Conservation (phyloP, 1,284 basidiomycete genomes). For the Apiotrichum gracile region DNA sequence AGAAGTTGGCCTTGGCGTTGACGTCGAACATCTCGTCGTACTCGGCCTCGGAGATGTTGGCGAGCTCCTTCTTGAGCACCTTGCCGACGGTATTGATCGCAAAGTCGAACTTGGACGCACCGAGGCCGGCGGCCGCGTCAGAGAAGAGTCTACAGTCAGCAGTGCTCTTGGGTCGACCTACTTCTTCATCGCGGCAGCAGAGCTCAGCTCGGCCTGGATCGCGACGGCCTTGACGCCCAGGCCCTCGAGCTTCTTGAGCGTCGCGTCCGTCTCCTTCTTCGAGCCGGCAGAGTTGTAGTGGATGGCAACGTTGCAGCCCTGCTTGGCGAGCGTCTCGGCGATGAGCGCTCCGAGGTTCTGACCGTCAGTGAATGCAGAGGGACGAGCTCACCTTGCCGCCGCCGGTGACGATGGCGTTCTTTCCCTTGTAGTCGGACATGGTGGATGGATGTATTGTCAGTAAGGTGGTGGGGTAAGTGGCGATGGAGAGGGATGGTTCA, state of each 20-base stretch:
- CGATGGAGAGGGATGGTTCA: too few relatives aligned
- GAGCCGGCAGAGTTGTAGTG: slow-evolving; percentile 17
- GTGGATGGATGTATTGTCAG: neutral
- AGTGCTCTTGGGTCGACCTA: neutral
- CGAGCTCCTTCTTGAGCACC: slow-evolving; percentile 25
- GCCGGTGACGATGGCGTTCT: slow-evolving; percentile 19
- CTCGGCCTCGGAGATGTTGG: slow-evolving; percentile 19
- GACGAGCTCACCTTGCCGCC: slow-evolving; percentile 13
- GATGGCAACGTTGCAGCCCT: slow-evolving; percentile 20
- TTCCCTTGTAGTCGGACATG: slow-evolving; percentile 14
- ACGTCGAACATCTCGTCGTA: slow-evolving; percentile 23
- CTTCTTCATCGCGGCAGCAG: slow-evolving; percentile 3
- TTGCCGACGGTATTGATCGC: slow-evolving; percentile 29
- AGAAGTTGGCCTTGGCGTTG: slow-evolving; percentile 26
- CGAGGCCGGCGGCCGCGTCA: slow-evolving; percentile 13
- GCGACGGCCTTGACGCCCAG: slow-evolving; percentile 15
- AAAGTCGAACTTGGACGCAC: slow-evolving; percentile 14
- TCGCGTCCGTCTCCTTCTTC: slow-evolving; percentile 15
- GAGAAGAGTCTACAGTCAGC: slow-evolving; percentile 11
- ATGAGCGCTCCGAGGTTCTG: slow-evolving; percentile 22
- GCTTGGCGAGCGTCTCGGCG: slow-evolving; percentile 15
- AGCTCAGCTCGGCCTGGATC: slow-evolving; percentile 11
- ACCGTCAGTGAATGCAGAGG: neutral
- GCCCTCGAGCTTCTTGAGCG: slow-evolving; percentile 11
- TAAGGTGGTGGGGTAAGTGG: too few relatives aligned